A percentile compares a stretch with the other conserved stretches of the same genome.
Evolutionary conservation across 2,329 filamentous ascomycete species (phyloP).

Genomic region (Paecilomyces sp.): DNA sequence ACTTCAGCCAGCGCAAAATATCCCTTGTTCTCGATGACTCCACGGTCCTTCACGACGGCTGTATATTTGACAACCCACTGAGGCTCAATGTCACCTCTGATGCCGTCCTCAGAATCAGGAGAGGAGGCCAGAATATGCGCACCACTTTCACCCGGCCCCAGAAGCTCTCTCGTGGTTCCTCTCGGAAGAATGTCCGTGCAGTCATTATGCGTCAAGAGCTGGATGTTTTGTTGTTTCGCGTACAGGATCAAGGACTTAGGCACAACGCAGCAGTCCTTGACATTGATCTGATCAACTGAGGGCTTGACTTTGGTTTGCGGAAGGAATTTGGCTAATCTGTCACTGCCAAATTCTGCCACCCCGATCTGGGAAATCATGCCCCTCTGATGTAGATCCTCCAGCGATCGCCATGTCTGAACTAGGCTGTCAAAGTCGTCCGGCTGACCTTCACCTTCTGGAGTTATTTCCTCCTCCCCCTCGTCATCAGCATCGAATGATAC

Average conservation of each 20-base stretch:
- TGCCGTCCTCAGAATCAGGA: constrained; percentile 45
- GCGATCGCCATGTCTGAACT: constrained; percentile 59
- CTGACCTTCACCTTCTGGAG: constrained; percentile 18
- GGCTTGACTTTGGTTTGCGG: constrained; percentile 64
- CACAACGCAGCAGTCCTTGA: constrained; percentile 91
- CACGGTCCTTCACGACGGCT: constrained; percentile 84
- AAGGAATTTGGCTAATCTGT: constrained; percentile 73
- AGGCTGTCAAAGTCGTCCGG: constrained; percentile 53
- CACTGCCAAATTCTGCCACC: constrained; percentile 83
- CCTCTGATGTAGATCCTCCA: constrained; percentile 66
- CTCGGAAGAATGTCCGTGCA: constrained; percentile 83
- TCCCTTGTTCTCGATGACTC: constrained; percentile 96
- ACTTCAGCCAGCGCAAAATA: constrained; percentile 86
- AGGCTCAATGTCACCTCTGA: constrained; percentile 72
- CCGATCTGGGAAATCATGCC: constrained; percentile 71
- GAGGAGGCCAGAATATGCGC: constrained; percentile 66
- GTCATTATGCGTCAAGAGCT: constrained; percentile 89
- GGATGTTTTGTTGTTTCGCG: constrained; percentile 75
- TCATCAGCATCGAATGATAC: constrained; percentile 91
- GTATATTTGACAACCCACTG: constrained; percentile 98
- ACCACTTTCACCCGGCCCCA: constrained; percentile 65
- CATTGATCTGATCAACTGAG: constrained; percentile 89
- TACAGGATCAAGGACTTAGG: constrained; percentile 78
- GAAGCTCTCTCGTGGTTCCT: constrained; percentile 75
- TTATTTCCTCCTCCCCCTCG: constrained; percentile 58